Conservation (phyloP, 2,329 filamentous ascomycete genomes). For the Escovopsis sp. region DNA sequence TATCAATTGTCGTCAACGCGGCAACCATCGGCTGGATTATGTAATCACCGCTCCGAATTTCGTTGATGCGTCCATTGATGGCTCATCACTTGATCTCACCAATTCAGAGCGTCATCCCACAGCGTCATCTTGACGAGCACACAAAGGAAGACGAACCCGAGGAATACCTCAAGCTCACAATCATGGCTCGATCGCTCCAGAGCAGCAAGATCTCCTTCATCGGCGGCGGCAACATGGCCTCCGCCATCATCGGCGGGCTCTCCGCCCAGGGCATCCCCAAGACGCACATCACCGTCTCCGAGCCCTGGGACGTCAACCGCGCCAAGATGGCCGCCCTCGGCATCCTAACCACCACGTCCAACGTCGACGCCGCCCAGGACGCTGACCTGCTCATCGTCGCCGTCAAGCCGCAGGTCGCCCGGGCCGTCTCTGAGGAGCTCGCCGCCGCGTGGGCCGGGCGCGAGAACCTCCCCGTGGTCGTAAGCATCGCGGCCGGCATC, state of each 20-base stretch:
- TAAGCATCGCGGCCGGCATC: slow-evolving; percentile 36
- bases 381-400: slow-evolving; percentile 34
- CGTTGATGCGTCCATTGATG: no score
- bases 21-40: no score
- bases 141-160: no score
- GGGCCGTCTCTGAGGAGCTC: slow-evolving; percentile 32
- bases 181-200: slow-evolving; percentile 15
- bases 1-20: no score
- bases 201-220: slow-evolving; percentile 23
- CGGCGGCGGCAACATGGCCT: slow-evolving; percentile 37
- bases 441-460: slow-evolving; percentile 22
- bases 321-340: slow-evolving; percentile 31
- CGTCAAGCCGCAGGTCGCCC: slow-evolving; percentile 36
- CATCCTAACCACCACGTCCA: slow-evolving; percentile 31
- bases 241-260: slow-evolving; percentile 36
- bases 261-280: slow-evolving; percentile 27
- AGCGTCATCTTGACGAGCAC: no score
- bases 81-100: no score
- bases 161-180: not conserved
- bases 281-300: slow-evolving; percentile 31
- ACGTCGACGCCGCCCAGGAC: slow-evolving; percentile 27
- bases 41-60: no score
- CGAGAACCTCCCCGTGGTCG: slow-evolving; percentile 25
- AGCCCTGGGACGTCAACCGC: slow-evolving; percentile 39
- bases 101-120: no score